Percentiles rank a stretch among this genome's conserved stretches.
Conservation (phyloP, 2,329 filamentous ascomycete genomes). For the Talaromyces sp. region DNA sequence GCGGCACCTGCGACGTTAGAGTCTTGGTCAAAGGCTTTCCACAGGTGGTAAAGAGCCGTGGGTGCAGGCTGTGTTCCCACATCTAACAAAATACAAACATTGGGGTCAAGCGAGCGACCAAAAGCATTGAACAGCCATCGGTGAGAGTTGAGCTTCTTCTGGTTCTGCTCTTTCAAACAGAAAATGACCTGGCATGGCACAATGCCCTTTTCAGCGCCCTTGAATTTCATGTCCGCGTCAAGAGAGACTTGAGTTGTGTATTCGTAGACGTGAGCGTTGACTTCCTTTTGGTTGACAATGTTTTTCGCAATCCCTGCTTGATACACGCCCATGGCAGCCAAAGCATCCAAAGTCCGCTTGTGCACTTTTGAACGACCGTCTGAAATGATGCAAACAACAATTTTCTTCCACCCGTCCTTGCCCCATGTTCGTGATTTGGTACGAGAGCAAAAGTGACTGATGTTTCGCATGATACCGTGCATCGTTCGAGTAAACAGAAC, state of each 20-base stretch:
- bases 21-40: conserved; percentile 98
- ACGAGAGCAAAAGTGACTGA: conserved; percentile 90
- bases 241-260: conserved; percentile 98
- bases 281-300: conserved; percentile 89
- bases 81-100: conserved; percentile 93
- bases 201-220: conserved; percentile 97
- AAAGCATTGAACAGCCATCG: conserved; percentile 99
- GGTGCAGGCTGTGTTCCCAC: conserved; percentile 87
- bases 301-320: conserved; percentile 99
- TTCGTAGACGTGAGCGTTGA: conserved; percentile 96
- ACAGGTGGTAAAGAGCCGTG: conserved; percentile 92
- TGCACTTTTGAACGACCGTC: conserved; percentile 93
- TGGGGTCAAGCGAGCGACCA: conserved; percentile 83
- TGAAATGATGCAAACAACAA: conserved; percentile 93
- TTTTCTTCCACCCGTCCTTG: conserved; percentile 96
- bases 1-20: conserved; percentile 96
- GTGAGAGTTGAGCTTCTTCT: conserved; percentile 96
- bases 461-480: conserved; percentile 98
- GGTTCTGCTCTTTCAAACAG: conserved; percentile 95
- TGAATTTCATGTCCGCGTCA: conserved; percentile 94
- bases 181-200: conserved; percentile 98
- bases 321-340: conserved; percentile 96
- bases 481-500: conserved; percentile 95
- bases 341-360: conserved; percentile 82
- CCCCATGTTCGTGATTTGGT: conserved; percentile 94